Evolutionary conservation across 1,139 yeast species (phyloP).

Genomic region (Zygosaccharomyces pseudobailii): DNA sequence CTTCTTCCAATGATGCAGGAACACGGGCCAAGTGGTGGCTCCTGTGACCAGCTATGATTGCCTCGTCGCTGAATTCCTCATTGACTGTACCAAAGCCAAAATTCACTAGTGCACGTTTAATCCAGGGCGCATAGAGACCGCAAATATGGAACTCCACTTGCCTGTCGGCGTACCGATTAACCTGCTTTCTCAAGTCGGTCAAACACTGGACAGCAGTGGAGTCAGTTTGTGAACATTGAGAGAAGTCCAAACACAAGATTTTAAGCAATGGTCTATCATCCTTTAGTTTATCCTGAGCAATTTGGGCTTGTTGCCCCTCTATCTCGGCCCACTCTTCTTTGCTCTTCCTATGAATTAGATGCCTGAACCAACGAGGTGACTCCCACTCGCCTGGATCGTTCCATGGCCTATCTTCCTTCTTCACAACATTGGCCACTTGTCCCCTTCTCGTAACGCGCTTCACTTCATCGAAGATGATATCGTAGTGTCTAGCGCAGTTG

Average conservation of each 20-base stretch:
- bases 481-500: constrained; percentile 71
- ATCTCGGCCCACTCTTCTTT: constrained; percentile 13
- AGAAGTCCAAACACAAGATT: constrained; percentile 74
- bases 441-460: constrained; percentile 61
- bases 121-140: constrained; percentile 83
- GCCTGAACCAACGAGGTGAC: constrained; percentile 23
- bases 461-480: constrained; percentile 63
- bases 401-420: constrained; percentile 79
- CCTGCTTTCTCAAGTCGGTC: constrained; percentile 68
- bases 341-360: constrained; percentile 38
- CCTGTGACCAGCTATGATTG: constrained; percentile 30
- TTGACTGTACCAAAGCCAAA: constrained; percentile 73
- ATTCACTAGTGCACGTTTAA: constrained; percentile 66
- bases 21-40: constrained; percentile 32
- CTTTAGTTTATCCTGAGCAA: constrained; percentile 7
- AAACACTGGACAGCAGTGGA: constrained; percentile 75
- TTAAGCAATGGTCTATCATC: constrained; percentile 64
- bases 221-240: constrained; percentile 70
- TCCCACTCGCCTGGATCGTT: constrained; percentile 67
- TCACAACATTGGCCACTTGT: constrained; percentile 40
- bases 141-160: constrained; percentile 88
- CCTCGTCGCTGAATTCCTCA: constrained; percentile 34
- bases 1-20: constrained; percentile 22
- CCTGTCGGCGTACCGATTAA: constrained; percentile 70
- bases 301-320: constrained; percentile 10